These are phyloP conservation scores for Monosporascus sp. DNA, from an alignment of 2,329 filamentous ascomycete species.

Conservation along the genomic window DNA sequence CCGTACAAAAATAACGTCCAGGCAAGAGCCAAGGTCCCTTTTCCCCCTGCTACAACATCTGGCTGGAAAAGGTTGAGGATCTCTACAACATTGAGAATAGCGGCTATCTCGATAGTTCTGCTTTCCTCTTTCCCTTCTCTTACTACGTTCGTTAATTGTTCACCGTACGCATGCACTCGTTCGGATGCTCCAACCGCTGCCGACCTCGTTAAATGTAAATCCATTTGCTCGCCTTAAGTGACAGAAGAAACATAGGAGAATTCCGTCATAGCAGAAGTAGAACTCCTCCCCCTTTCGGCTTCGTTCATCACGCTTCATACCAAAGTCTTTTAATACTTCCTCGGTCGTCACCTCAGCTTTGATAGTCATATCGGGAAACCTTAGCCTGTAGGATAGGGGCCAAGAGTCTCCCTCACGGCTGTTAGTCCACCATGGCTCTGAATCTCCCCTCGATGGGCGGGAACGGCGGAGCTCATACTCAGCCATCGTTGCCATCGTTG, in stretches of 20 bases:
- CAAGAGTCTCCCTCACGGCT: conserved; percentile 15
- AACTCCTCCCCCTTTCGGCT: background rate
- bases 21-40: no score
- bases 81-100: background rate
- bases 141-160: background rate
- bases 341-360: background rate
- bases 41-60: background rate
- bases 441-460: conserved; percentile 46
- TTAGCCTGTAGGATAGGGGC: conserved; percentile 16
- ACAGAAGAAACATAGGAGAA: background rate
- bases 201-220: background rate
- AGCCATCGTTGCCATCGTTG: conserved; percentile 81
- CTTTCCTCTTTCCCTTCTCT: background rate
- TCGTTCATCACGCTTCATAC: background rate
- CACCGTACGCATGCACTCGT: background rate
- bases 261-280: background rate
- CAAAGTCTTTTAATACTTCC: background rate
- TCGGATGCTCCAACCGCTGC: background rate
- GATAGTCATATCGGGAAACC: conserved; percentile 5
- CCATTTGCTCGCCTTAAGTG: background rate
- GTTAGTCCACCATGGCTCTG: conserved; percentile 51
- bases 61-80: background rate
- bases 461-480: conserved; percentile 62
- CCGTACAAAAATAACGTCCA: no score
- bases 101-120: background rate